Conservation (phyloP, 2,329 filamentous ascomycete species). For the Fusarium denticulatum region DNA sequence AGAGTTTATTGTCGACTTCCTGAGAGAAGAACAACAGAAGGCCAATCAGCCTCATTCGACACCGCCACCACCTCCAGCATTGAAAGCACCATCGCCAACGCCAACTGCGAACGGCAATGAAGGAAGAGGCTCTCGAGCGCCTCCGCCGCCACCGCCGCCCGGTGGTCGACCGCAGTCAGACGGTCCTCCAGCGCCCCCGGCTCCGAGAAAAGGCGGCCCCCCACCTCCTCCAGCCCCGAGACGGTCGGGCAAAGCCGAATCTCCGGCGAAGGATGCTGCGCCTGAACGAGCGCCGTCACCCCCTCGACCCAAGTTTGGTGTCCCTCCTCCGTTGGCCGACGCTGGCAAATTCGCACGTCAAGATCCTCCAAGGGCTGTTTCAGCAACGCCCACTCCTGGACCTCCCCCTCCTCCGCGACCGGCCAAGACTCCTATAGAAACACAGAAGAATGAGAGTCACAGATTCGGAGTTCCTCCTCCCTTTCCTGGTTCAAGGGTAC, state of each 20-base stretch:
- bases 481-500: slow-evolving; percentile 75
- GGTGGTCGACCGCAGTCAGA: slow-evolving; percentile 35
- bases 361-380: slow-evolving; percentile 45
- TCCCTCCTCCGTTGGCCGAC: slow-evolving; percentile 87
- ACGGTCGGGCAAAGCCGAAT: slow-evolving; percentile 64
- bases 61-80: slow-evolving; percentile 39
- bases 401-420: slow-evolving; percentile 58
- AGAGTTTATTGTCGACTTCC: slow-evolving; percentile 73
- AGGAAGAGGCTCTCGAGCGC: slow-evolving; percentile 46
- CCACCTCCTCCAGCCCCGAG: slow-evolving; percentile 61
- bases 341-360: slow-evolving; percentile 85
- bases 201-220: slow-evolving; percentile 42
- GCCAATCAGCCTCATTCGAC: slow-evolving; percentile 37
- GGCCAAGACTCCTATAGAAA: slow-evolving; percentile 75
- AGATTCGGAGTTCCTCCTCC: slow-evolving; percentile 83
- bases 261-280: slow-evolving; percentile 43
- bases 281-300: slow-evolving; percentile 78
- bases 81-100: slow-evolving; percentile 44
- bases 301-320: slow-evolving; percentile 77
- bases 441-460: slow-evolving; percentile 58
- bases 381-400: slow-evolving; percentile 44
- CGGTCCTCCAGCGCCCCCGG: slow-evolving; percentile 45
- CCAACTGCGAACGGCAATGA: slow-evolving; percentile 47
- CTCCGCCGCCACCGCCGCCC: slow-evolving; percentile 53
- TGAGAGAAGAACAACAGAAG: slow-evolving; percentile 65